Conservation (phyloP, 768 basidiomycete species). For the Tricholomella constricta region DNA sequence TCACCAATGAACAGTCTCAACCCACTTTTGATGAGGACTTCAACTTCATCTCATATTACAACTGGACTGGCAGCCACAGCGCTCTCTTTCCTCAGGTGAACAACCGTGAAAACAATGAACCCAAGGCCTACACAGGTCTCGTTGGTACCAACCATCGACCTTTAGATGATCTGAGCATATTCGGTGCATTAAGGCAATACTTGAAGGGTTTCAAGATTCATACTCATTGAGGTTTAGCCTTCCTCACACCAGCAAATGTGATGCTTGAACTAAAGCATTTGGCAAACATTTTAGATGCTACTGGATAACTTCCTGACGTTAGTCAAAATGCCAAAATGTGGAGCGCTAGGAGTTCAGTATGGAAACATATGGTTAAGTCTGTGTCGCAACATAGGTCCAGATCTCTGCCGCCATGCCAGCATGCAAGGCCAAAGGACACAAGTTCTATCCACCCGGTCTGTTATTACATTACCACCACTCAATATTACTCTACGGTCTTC, state of each 20-base stretch:
- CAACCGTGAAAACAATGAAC: constrained; percentile 75
- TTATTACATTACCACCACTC: too few relatives aligned
- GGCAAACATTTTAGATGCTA: constrained; percentile 57
- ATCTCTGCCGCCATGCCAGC: too few relatives aligned
- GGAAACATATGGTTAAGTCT: too few relatives aligned
- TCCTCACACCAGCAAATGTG: constrained; percentile 77
- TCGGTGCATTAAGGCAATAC: constrained; percentile 45
- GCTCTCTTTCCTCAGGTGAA: constrained; percentile 63
- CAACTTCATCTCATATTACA: constrained; percentile 77
- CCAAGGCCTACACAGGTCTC: constrained; percentile 71
- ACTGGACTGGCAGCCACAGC: constrained; percentile 76
- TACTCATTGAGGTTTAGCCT: constrained; percentile 44
- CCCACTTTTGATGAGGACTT: constrained; percentile 68
- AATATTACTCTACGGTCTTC: too few relatives aligned
- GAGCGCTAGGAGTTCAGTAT: too few relatives aligned
- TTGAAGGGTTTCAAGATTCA: background rate
- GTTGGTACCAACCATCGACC: constrained; percentile 79
- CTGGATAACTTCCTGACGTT: constrained; percentile 48
- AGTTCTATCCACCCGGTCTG: too few relatives aligned
- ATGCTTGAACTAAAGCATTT: constrained; percentile 73
- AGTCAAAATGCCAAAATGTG: constrained; percentile 55
- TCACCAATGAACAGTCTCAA: constrained; percentile 78
- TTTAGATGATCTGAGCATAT: constrained; percentile 72
- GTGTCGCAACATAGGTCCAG: too few relatives aligned
- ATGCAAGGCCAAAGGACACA: too few relatives aligned